Evolutionary conservation across 257 asterid species (phyloP).

Genomic region (Nicotiana tabacum): DNA sequence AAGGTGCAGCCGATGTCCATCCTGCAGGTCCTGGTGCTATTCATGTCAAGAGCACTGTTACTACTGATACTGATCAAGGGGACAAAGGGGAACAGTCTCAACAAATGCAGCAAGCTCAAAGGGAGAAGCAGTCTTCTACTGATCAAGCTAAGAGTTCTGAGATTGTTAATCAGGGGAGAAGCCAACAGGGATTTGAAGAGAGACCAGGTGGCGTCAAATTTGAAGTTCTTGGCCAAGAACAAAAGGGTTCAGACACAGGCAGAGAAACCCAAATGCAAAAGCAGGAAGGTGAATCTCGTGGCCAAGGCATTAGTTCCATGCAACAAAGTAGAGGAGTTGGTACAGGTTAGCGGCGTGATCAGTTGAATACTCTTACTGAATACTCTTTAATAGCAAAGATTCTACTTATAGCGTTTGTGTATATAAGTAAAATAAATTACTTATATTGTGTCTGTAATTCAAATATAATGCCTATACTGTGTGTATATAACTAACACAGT

Average conservation of each 20-base stretch:
- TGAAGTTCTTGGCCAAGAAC: constrained; percentile 8
- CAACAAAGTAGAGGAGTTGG: neutral
- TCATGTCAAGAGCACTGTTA: neutral
- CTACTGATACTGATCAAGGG: neutral
- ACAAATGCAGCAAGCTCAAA: neutral
- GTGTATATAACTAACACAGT: too few species aligned
- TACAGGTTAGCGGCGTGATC: too few species aligned
- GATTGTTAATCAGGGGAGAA: neutral
- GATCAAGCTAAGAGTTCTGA: neutral
- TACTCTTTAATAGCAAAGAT: too few species aligned
- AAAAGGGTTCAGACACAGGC: neutral
- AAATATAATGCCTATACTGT: too few species aligned
- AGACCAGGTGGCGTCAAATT: constrained; percentile 21
- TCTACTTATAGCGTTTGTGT: too few species aligned
- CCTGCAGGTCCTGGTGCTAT: neutral
- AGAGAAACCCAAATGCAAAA: neutral
- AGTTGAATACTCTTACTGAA: too few species aligned
- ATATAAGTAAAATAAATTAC: too few species aligned
- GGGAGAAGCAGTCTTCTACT: neutral
- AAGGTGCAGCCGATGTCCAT: neutral
- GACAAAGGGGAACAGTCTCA: neutral
- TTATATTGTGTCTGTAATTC: too few species aligned
- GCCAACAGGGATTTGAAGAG: neutral
- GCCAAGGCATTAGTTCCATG: neutral
- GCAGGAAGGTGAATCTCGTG: neutral